These are phyloP conservation scores for Vairimorpha necatrix DNA, from an alignment of 371 early-diverging fungal genomes.

Conservation along the genomic window DNA sequence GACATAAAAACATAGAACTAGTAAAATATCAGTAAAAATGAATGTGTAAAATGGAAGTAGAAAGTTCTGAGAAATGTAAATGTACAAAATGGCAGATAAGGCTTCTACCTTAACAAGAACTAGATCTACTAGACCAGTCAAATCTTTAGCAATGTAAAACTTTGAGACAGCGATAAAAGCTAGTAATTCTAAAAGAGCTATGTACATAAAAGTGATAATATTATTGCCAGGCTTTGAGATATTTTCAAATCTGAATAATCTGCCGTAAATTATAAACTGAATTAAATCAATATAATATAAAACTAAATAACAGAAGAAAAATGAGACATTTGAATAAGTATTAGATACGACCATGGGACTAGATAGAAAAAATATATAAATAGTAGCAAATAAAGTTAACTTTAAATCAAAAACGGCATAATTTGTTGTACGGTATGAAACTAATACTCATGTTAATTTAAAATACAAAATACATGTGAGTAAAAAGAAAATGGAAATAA, in stretches of 20 bases:
- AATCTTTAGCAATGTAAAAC: neutral
- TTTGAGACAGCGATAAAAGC: neutral
- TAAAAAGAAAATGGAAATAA: no score
- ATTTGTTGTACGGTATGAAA: no score
- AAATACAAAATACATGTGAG: no score
- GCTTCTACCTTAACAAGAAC: neutral
- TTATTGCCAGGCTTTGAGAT: no score
- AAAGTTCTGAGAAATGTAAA: neutral
- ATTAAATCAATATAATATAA: neutral
- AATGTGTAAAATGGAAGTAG: neutral
- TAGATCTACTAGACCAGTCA: neutral
- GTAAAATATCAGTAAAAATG: neutral
- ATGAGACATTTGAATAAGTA: no score
- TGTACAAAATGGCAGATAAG: neutral
- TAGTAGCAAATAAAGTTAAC: no score
- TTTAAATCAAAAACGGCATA: no score
- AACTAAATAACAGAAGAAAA: neutral
- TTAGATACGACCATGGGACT: no score
- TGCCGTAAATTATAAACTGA: neutral
- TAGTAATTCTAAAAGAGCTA: constrained; percentile 2
- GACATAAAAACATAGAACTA: neutral
- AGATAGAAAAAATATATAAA: no score
- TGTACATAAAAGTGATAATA: no score
- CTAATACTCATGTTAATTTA: no score
- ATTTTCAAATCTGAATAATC: no score